Evolutionary conservation across 768 basidiomycete species (phyloP), one percentile per base, ranked within the genome.

Genomic region (Tylopilus plumbeoviolaceoides): DNA sequence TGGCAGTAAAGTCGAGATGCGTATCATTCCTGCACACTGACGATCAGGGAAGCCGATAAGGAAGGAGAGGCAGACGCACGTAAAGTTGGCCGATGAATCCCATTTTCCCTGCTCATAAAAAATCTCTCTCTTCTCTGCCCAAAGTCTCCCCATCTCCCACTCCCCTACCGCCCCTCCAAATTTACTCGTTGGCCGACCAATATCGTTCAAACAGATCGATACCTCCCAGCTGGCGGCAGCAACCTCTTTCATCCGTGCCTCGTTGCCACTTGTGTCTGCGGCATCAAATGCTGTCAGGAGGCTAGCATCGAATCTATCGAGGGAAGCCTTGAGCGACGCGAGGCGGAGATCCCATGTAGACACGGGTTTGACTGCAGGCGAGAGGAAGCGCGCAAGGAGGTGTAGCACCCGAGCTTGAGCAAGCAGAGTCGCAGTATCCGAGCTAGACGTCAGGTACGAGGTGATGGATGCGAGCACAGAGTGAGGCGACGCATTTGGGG

Each of bases 81-180:
- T 85, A 64, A 89, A 81, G 70, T 98, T 99, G 55, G 87, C 84
- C 49, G 88, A 65, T 0, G 94, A 81, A 56, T 88, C 79, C 87
- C 91, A 94, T 44, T 79, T 77, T 7, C 80, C 83, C 52, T 82
- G 81, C 57, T 93, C 87, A 68, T 95, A 98, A 61, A 98, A 93
- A 20, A 98, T 84, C 67, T 95, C 94, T 42, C 89, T 75, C 73
- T 95, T 95, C 71, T 99, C 95, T 1, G 90, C 85, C 91, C 95
- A 99, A 17, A 95, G 86, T 58, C 91, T 87, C 1, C 91, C 91
- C 76, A 97, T 84, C 70, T 95, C 95, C 91, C 91, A 95, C 52
- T 91, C 88, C 11, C 46, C 54, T 21, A 35, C 44, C 1, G 47
- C 7, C 1, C 46, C 51, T 17, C 56, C 25, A 3, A 46, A 33